Base-by-base conservation (phyloP, 129 eudicot genomes). In the Helichrysum umbraculigerum region DNA sequence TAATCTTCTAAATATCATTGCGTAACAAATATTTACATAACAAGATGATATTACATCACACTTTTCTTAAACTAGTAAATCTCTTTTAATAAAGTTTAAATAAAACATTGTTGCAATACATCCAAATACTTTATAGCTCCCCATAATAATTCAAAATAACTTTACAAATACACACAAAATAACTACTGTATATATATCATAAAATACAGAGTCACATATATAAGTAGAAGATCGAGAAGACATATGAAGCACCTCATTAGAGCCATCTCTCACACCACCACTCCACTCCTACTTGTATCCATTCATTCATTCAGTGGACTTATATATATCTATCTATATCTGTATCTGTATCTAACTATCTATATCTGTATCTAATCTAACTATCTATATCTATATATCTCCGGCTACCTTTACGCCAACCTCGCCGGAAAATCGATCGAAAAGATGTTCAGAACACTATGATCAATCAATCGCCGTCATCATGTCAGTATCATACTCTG, bases 401-500 rank as follows among this genome's bases (percentile, higher is more conserved):
- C 82, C 86, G 70, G 71, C 76, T 15, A 66, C 17, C 22, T 9
- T 1, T 8, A 14, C 42, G 4, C 66, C 25, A 42, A 28, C 0
- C 20, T 17, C 16, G 51, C 82, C 75, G 72, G 60, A 77, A 44
- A 66, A 34, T 65, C 64, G 42, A 29, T 64, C 30, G 34, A 74
- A 59, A 86, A 66, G 69, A 82, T 84, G 86, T 71, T 79, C 51
- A 81, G 44, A 76, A 72, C 80, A 83, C 63, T 41, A 87, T 91
- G 97, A 91, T 54, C 41, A 47, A 20, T 34, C 77, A 65, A 34
- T 66, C 73, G 50, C 77, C 68, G 30, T 72, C 82, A 77, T 77
- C 93, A 93, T 93, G 98, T 86, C 98, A 72, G 42, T 68, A 21
- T 81, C 98, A 4, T 88, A 64, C 88, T 78, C 91, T 79, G 93